A percentile compares a stretch with the other conserved stretches of the same genome.
Evolutionary conservation across 768 basidiomycete species (phyloP).

Genomic region (Xerocomellus chrysenteron): DNA sequence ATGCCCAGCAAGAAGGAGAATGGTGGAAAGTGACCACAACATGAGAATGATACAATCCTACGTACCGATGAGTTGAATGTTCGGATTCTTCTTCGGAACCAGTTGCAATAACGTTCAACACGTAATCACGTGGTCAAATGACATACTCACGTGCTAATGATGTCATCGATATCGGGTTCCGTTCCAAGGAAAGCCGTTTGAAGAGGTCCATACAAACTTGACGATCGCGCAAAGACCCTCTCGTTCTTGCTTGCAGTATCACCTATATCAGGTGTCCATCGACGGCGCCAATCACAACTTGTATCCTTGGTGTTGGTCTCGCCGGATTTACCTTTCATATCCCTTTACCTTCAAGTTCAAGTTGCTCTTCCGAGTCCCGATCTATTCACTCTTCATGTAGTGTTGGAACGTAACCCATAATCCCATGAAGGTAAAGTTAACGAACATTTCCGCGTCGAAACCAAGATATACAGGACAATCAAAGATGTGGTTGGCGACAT

Average conservation of each 20-base stretch:
- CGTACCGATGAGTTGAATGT: neutral
- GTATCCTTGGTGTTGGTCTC: slow-evolving; percentile 76
- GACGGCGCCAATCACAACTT: slow-evolving; percentile 54
- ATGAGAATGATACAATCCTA: slow-evolving; percentile 9
- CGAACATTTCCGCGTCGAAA: slow-evolving; percentile 58
- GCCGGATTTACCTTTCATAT: slow-evolving; percentile 77
- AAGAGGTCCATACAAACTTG: neutral
- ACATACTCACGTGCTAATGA: slow-evolving; percentile 16
- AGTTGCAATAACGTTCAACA: slow-evolving; percentile 5
- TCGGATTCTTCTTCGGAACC: neutral
- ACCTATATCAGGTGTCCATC: no score
- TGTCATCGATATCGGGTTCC: slow-evolving; percentile 1
- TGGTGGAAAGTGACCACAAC: slow-evolving; percentile 22
- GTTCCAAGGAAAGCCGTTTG: neutral
- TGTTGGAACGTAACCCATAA: slow-evolving; percentile 69
- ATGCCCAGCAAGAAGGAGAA: slow-evolving; percentile 23
- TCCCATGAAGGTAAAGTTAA: slow-evolving; percentile 61
- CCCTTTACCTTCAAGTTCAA: slow-evolving; percentile 75
- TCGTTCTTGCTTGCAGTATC: neutral
- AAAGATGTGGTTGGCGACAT: slow-evolving; percentile 64
- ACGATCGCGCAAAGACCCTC: neutral
- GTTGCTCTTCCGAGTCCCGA: slow-evolving; percentile 67
- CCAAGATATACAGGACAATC: slow-evolving; percentile 58
- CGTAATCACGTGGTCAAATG: slow-evolving; percentile 21
- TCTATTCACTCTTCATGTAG: slow-evolving; percentile 68